Conservation (phyloP, 2,329 filamentous ascomycete species). For the Orbilia javanica region DNA sequence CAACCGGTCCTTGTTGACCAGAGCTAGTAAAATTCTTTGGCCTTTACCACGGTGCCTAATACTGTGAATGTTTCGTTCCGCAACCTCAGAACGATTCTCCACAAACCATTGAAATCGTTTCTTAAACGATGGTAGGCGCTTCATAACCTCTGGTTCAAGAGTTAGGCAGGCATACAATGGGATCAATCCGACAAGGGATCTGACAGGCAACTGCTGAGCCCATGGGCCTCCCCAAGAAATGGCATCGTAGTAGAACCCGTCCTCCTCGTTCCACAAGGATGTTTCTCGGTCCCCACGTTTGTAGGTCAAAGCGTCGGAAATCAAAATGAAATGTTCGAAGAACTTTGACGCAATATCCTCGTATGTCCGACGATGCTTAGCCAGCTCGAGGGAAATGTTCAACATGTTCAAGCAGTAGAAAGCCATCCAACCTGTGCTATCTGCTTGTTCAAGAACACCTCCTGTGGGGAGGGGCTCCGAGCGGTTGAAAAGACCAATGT, state of each 20-base stretch:
- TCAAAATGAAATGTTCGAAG: conserved; percentile 98
- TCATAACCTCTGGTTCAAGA: conserved; percentile 91
- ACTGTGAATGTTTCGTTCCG: conserved; percentile 92
- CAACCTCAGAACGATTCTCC: conserved; percentile 84
- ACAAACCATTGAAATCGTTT: conserved; percentile 95
- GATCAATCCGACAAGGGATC: conserved; percentile 92
- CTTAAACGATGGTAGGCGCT: conserved; percentile 92
- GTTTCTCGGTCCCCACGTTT: conserved; percentile 75
- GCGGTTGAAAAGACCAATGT: conserved; percentile 96
- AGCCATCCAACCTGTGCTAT: conserved; percentile 99
- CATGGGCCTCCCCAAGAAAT: conserved; percentile 96
- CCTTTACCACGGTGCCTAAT: conserved; percentile 92
- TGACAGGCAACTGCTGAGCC: conserved; percentile 90
- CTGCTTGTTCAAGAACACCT: conserved; percentile 92
- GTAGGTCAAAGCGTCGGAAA: conserved; percentile 96
- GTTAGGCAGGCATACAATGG: conserved; percentile 93
- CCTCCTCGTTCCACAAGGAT: conserved; percentile 94
- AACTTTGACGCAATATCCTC: conserved; percentile 84
- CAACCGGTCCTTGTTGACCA: conserved; percentile 93
- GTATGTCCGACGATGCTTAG: conserved; percentile 86
- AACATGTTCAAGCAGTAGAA: conserved; percentile 98
- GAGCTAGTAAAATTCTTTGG: conserved; percentile 84
- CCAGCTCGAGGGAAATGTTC: conserved; percentile 93
- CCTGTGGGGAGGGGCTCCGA: conserved; percentile 95
- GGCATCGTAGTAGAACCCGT: conserved; percentile 97